Conservation (phyloP, 257 asterid genomes). For the Gentiana macrophylla region DNA sequence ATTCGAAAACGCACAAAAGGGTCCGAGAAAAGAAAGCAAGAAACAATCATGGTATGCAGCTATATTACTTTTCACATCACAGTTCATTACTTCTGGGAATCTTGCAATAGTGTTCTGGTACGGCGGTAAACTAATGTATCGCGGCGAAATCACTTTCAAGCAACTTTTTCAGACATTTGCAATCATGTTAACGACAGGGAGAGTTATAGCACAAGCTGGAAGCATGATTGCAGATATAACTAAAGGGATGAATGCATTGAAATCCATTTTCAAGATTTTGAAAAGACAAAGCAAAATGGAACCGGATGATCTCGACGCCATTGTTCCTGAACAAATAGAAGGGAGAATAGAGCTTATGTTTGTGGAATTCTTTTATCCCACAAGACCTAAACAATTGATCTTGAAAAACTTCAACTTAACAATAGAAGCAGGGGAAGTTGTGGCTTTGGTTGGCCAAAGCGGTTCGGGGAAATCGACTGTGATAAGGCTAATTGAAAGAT, state of each 20-base stretch:
- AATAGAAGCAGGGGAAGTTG: slow-evolving; percentile 31
- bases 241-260: slow-evolving; percentile 31
- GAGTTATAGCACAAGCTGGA: slow-evolving; percentile 38
- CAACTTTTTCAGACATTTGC: slow-evolving; percentile 31
- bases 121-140: slow-evolving; percentile 32
- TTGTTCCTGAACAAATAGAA: slow-evolving; percentile 6
- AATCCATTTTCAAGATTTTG: slow-evolving; percentile 26
- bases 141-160: slow-evolving; percentile 17
- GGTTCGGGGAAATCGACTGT: slow-evolving; percentile 52
- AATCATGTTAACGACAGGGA: slow-evolving; percentile 33
- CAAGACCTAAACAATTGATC: slow-evolving; percentile 35
- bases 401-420: slow-evolving; percentile 26
- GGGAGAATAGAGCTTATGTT: slow-evolving; percentile 33
- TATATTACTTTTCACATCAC: slow-evolving; percentile 25
- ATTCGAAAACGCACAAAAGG: slow-evolving; percentile 24
- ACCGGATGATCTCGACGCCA: slow-evolving; percentile 16
- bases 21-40: slow-evolving; percentile 28
- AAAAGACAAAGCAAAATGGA: slow-evolving; percentile 29
- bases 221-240: slow-evolving; percentile 38
- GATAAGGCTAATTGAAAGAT: slow-evolving; percentile 36
- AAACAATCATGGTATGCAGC: slow-evolving; percentile 53
- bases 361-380: slow-evolving; percentile 35
- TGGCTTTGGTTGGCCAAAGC: slow-evolving; percentile 42
- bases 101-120: slow-evolving; percentile 41
- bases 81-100: slow-evolving; percentile 23